These are phyloP conservation scores for Angophora floribunda DNA, from an alignment of 345 rosid species.

Conservation along the genomic window DNA sequence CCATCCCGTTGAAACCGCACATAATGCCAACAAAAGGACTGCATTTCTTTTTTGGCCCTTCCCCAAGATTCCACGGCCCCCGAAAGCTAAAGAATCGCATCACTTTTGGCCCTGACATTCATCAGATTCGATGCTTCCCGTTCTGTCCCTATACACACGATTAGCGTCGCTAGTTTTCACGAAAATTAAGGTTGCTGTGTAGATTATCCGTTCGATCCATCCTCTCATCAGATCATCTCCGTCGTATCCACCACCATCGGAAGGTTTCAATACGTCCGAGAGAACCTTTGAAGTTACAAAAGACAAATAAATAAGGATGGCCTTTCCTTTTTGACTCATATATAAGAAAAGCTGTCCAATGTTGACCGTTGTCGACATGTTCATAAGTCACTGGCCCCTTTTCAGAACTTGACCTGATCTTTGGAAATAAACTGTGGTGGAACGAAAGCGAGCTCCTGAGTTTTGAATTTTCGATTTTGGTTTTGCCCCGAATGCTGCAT, in stretches of 20 bases:
- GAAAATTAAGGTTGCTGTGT: neutral
- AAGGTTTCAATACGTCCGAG: neutral
- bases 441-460: neutral
- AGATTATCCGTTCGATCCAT: neutral
- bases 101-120: neutral
- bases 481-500: neutral
- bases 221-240: neutral
- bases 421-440: neutral
- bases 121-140: constrained; percentile 4
- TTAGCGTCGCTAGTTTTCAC: neutral
- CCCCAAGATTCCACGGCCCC: constrained; percentile 20
- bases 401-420: neutral
- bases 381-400: neutral
- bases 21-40: constrained; percentile 16
- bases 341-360: neutral
- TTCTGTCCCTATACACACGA: neutral
- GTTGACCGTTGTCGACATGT: neutral
- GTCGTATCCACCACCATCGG: neutral
- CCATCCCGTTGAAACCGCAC: constrained; percentile 5
- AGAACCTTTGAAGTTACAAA: neutral
- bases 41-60: constrained; percentile 1
- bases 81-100: neutral
- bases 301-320: neutral
- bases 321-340: neutral
- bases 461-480: neutral